Base-by-base conservation (phyloP, 2,329 filamentous ascomycete species). In the Cytospora schulzeri region DNA sequence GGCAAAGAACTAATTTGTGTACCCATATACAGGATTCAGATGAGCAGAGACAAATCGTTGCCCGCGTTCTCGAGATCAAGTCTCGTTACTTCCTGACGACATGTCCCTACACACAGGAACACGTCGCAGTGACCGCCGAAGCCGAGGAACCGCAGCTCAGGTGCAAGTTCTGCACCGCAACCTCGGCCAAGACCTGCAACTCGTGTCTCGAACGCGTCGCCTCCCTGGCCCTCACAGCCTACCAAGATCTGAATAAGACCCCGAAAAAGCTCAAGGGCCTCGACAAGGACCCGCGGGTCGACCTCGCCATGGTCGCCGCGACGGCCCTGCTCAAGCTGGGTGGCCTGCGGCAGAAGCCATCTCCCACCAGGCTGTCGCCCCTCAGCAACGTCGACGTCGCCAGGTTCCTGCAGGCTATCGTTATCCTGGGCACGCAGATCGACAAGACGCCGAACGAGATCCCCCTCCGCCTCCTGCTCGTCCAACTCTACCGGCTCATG, bases 401-500 rank as follows among this genome's bases (percentile, higher is more conserved):
- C 4, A 66, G 73, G 12, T 75, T 86, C 22, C 71, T 86, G 0
- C 82, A 81, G 54, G 84, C 83, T 0, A 73, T 81, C 1, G 64
- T 81, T 0, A 71, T 86, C 5, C 76, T 87, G 0, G 82, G 86
- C 35, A 75, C 79, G 15, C 83, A 85, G 64, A 75, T 82, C 6
- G 72, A 72, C n/a, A 70, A 74, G 57, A 78, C 77, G 0, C 79
- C 82, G 0, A 79, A 79, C 51, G 79, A 85, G 53, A 77, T 77
- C 57, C 74, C 79, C 0, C 74, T 84, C 3, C 78, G 80, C 2
- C 74, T 87, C 4, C 67, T 87, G 0, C 75, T 87, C 0, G 76
- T 83, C 1, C 82, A 83, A 62, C 70, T 86, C 2, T 83, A 85
- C 58, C 73, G 85, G 12, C 72, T 80, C 4, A 73, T 86, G 8